Base-by-base conservation (phyloP, 805 yeast genomes). In the Saccharomycopsis fibuligera region DNA sequence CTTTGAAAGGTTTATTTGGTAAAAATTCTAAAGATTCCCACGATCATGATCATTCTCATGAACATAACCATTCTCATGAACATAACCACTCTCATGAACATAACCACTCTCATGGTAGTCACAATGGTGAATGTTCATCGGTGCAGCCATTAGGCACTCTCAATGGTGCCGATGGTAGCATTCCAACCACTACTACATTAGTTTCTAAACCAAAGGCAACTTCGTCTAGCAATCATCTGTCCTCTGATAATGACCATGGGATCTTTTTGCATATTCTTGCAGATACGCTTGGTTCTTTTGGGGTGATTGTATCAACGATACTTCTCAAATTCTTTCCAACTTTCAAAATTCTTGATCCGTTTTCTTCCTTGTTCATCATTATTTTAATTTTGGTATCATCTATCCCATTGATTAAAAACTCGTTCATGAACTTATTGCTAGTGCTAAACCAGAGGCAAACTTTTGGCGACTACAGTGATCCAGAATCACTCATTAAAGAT, bases 231-330 rank as follows among this genome's bases (percentile, higher is more conserved):
- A 19, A 12, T 17, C n/a, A 10, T 30, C 19, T 37, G 16, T 35
- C 49, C 23, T 37, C 60, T 14, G 51, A 56, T 41, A 57, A 62
- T n/a, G 75, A 78, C 56, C 82, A 83, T 50, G 99, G 99, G 12
- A 87, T 93, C 4, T 93, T 93, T 59, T 68, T 93, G 40, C 99
- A 93, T 58, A 86, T 93, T 27, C 62, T 93, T 40, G 99, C 99
- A 0, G 99, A 93, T 59, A 90, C 98, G 0, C 68, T 93, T 36
- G 99, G 99, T 0, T 91, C 98, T 0, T 95, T 90, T 0, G 98
- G 98, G 5, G 99, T 95, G 16, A 90, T 93, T n/a, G 64, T 88
- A 1, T 89, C 97, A 0, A 91, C 99, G 0, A 47, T 88, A 4
- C 66, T 93, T 35, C 85, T 91, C 6, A 78, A 81, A 50, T 58